These are phyloP conservation scores for Nitzschia sp. DNA, from an alignment of 108 stramenopile species.

Conservation along the genomic window DNA sequence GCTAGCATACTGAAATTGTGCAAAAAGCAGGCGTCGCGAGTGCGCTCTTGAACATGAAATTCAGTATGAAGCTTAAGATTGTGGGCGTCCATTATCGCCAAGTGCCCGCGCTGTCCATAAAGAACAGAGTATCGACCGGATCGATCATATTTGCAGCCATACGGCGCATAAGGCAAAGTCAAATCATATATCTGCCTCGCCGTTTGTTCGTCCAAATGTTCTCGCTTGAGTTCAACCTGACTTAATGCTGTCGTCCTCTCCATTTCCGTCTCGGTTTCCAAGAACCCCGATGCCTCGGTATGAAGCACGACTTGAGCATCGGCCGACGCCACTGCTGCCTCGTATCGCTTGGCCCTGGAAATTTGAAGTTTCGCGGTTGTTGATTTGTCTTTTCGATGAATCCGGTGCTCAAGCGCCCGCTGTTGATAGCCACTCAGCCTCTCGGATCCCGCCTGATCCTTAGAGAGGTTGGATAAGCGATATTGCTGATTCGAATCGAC, in stretches of 20 bases:
- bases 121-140: conserved; percentile 72
- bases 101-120: conserved; percentile 66
- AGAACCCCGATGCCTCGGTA: conserved; percentile 60
- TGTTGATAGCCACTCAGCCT: conserved; percentile 47
- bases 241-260: conserved; percentile 70
- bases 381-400: conserved; percentile 26
- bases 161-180: conserved; percentile 61
- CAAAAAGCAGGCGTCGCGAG: conserved; percentile 91
- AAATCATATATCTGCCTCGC: conserved; percentile 80
- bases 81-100: conserved; percentile 87
- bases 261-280: conserved; percentile 81
- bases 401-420: conserved; percentile 44
- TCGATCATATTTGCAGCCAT: conserved; percentile 77
- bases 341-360: conserved; percentile 61
- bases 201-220: conserved; percentile 60
- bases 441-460: conserved; percentile 9
- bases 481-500: conserved; percentile 13
- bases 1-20: conserved; percentile 94
- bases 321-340: conserved; percentile 75
- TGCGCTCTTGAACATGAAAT: conserved; percentile 79
- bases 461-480: conserved; percentile 4
- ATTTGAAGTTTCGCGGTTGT: conserved; percentile 41
- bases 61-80: conserved; percentile 57
- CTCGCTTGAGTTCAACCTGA: conserved; percentile 60
- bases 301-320: conserved; percentile 76